phyloP scores from a whole-genome alignment of 495 filamentous ascomycete species.

The Hypoxylon trugodes region DNA sequence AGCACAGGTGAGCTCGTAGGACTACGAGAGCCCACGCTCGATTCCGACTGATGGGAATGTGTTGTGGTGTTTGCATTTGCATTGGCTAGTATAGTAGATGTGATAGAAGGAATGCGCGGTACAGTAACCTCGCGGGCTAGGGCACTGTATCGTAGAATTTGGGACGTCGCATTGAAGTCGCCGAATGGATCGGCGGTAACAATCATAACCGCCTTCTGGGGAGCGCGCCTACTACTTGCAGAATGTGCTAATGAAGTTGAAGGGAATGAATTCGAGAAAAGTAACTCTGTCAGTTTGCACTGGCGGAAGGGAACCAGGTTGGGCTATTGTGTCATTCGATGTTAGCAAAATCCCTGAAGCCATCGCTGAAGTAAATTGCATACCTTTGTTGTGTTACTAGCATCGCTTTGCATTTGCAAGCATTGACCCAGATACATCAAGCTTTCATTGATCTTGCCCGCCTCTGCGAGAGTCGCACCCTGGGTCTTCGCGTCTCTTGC shows the following conservation, averaged over 20 bases:
- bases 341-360: slow-evolving; percentile 28
- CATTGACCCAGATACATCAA: slow-evolving; percentile 99
- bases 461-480: slow-evolving; percentile 89
- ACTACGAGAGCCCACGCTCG: slow-evolving; percentile 45
- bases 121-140: slow-evolving; percentile 93
- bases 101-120: slow-evolving; percentile 82
- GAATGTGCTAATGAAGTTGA: slow-evolving; percentile 61
- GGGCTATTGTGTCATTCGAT: slow-evolving; percentile 59
- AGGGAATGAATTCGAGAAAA: slow-evolving; percentile 96
- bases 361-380: slow-evolving; percentile 2
- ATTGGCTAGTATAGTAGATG: slow-evolving; percentile 54
- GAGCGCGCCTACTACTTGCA: slow-evolving; percentile 56
- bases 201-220: slow-evolving; percentile 93
- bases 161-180: slow-evolving; percentile 95
- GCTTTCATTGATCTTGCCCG: slow-evolving; percentile 96
- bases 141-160: slow-evolving; percentile 95
- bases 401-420: slow-evolving; percentile 91
- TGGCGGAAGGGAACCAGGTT: slow-evolving; percentile 91
- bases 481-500: slow-evolving; percentile 93
- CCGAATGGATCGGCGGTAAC: slow-evolving; percentile 94
- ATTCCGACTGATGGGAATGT: slow-evolving; percentile 41
- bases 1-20: slow-evolving; percentile 46
- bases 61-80: slow-evolving; percentile 57
- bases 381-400: slow-evolving; percentile 78
- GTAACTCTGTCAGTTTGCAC: slow-evolving; percentile 94